A percentile compares a stretch with the other conserved stretches of the same genome.
Evolutionary conservation across 148 eudicot species (phyloP).

Genomic region (Chenopodium formosanum): DNA sequence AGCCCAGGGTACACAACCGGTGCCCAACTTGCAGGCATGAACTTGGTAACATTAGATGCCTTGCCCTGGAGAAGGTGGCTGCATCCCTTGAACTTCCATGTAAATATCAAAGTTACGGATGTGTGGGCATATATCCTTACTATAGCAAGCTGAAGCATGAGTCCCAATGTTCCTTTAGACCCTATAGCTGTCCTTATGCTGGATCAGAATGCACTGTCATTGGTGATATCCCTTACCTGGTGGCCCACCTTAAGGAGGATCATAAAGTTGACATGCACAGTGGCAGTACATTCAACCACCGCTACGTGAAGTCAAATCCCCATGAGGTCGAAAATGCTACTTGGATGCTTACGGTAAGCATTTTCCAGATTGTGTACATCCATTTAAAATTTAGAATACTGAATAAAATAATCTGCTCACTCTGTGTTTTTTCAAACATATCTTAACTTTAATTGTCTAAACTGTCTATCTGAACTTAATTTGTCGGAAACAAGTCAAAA

Average conservation of each 20-base stretch:
- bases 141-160: conserved; percentile 90
- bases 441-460: too few species aligned
- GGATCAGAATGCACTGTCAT: conserved; percentile 83
- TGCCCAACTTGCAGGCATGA: conserved; percentile 99
- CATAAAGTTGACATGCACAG: conserved; percentile 94
- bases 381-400: background rate
- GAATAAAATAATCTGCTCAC: too few species aligned
- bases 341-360: conserved; percentile 94
- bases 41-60: conserved; percentile 90
- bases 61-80: conserved; percentile 89
- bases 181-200: conserved; percentile 90
- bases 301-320: conserved; percentile 90
- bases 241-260: conserved; percentile 78
- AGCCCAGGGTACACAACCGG: conserved; percentile 88
- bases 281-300: conserved; percentile 91
- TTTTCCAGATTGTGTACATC: background rate
- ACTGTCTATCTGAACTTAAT: too few species aligned
- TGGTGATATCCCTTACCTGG: conserved; percentile 74
- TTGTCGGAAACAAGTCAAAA: too few species aligned
- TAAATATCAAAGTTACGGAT: conserved; percentile 72
- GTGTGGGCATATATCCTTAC: conserved; percentile 76
- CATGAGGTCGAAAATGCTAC: conserved; percentile 89
- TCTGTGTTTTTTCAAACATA: too few species aligned
- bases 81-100: conserved; percentile 93
- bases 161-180: conserved; percentile 70